Conservation (phyloP, 129 eudicot genomes). For the Helianthus tuberosus region DNA sequence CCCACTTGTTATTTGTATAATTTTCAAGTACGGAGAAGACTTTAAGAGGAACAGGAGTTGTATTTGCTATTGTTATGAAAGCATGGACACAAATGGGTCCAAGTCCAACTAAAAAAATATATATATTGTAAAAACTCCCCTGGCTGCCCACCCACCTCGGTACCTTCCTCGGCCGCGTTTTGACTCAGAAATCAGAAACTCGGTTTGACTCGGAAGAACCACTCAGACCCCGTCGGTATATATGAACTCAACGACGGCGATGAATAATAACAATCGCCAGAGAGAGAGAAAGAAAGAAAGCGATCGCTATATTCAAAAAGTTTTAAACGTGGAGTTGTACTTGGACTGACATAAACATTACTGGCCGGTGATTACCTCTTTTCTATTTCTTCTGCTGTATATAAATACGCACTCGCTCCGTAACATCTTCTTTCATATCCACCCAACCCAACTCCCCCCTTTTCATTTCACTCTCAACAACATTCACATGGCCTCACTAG, state of each 20-base stretch:
- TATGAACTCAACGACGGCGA: background rate
- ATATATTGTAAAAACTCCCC: no score
- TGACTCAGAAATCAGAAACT: conserved; percentile 38
- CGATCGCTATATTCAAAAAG: conserved; percentile 10
- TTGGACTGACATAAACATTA: conserved; percentile 6
- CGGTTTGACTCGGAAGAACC: conserved; percentile 33
- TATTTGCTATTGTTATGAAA: conserved; percentile 20
- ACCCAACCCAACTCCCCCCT: background rate
- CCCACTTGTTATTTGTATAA: no score
- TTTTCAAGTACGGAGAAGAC: background rate
- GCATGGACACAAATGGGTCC: conserved; percentile 15
- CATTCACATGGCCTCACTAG: conserved; percentile 52
- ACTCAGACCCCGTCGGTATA: background rate
- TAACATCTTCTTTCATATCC: conserved; percentile 3
- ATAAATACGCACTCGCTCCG: background rate
- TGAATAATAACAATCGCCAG: background rate
- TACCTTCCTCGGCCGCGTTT: conserved; percentile 33
- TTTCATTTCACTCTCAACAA: background rate
- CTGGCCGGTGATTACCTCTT: conserved; percentile 26
- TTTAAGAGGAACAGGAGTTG: conserved; percentile 18
- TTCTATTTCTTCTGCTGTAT: background rate
- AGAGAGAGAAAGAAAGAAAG: conserved; percentile 1
- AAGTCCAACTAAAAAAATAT: background rate
- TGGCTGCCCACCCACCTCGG: no score
- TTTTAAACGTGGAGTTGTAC: conserved; percentile 44